Evolutionary conservation across 2,329 filamentous ascomycete genomes (phyloP).

Genomic region (Xylaria multiplex): DNA sequence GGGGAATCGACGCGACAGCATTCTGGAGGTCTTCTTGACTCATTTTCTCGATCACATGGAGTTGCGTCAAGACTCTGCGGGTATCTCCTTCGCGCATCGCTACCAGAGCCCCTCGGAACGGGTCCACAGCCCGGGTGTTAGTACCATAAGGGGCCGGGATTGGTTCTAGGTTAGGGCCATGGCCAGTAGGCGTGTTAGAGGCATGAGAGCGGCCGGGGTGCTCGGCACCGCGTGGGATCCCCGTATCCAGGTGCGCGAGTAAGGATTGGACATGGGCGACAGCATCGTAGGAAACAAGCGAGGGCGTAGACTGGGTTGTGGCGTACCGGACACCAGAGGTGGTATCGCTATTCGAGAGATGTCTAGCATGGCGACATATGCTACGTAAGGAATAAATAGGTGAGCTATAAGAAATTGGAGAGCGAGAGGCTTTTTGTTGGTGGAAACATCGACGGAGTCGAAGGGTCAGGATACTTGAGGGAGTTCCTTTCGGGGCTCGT

Average conservation of each 20-base stretch:
- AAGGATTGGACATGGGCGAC: conserved; percentile 33
- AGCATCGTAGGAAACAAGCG: conserved; percentile 27
- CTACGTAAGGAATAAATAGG: not conserved
- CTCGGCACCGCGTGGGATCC: not conserved
- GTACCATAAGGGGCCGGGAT: not conserved
- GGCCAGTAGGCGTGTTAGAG: not conserved
- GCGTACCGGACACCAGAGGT: conserved; percentile 21
- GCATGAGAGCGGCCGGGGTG: not conserved
- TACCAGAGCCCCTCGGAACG: conserved; percentile 36
- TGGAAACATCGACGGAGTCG: conserved; percentile 42
- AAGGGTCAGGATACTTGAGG: conserved; percentile 42
- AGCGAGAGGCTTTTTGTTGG: conserved; percentile 3
- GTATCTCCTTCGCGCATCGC: conserved; percentile 42
- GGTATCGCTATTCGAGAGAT: not conserved
- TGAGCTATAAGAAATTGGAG: not conserved
- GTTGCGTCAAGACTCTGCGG: conserved; percentile 36
- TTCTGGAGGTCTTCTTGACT: conserved; percentile 43
- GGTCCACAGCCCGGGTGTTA: conserved; percentile 9
- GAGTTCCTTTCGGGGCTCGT: conserved; percentile 41
- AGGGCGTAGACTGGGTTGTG: conserved; percentile 19
- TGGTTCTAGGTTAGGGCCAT: not conserved
- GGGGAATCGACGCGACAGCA: conserved; percentile 57
- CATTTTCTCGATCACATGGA: conserved; percentile 41
- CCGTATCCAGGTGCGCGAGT: conserved; percentile 4
- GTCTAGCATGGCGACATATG: not conserved